phyloP scores from a whole-genome alignment of 306 rosid genomes.

The Quercus alba region DNA sequence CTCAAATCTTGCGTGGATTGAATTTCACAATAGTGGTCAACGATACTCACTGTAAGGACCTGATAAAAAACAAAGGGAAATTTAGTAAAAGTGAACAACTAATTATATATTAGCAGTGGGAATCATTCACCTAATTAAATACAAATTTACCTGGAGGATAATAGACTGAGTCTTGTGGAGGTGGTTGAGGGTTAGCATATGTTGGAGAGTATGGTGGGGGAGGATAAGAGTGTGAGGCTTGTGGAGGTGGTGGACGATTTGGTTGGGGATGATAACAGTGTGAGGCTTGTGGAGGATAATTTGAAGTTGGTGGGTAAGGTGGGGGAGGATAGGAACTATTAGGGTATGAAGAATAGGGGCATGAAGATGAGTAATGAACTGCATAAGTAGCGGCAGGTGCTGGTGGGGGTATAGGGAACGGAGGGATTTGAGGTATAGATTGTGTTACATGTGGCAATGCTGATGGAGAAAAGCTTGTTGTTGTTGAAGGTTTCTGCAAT shows the following conservation, averaged over 20 bases:
- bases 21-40: conserved; percentile 40
- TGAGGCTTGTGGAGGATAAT: too few relatives aligned
- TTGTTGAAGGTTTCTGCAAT: conserved; percentile 34
- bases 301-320: conserved; percentile 2
- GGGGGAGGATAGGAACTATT: conserved; percentile 14
- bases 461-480: conserved; percentile 34
- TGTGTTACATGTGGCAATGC: conserved; percentile 49
- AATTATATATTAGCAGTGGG: not conserved
- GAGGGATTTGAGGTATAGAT: conserved; percentile 20
- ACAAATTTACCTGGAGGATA: conserved; percentile 48
- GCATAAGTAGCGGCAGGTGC: too few relatives aligned
- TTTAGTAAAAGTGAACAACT: not conserved
- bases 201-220: conserved; percentile 27
- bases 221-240: not conserved
- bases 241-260: too few relatives aligned
- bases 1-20: too few relatives aligned
- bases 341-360: conserved; percentile 18
- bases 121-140: not conserved
- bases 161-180: conserved; percentile 42
- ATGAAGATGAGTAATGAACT: not conserved
- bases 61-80: conserved; percentile 4
- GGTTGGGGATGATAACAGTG: too few relatives aligned
- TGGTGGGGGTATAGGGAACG: conserved; percentile 17
- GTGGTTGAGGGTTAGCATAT: conserved; percentile 7
- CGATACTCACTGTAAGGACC: conserved; percentile 60